Evolutionary conservation across 495 filamentous ascomycete genomes (phyloP).

Genomic region (Aspergillus incahuasiensis): DNA sequence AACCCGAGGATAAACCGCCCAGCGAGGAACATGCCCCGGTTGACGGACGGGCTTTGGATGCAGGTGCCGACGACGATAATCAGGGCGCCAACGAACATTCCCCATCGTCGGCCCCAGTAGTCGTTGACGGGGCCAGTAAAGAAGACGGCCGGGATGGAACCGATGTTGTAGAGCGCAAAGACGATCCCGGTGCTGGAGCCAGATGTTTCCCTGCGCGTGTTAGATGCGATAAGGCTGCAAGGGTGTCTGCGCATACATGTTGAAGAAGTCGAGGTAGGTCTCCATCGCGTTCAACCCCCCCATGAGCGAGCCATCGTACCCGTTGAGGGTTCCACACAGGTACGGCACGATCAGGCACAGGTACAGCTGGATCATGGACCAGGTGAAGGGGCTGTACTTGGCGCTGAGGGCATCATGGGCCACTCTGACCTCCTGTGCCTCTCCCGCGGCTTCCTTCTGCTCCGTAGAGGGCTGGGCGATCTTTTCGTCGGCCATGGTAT

Average conservation of each 20-base stretch:
- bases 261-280: constrained; percentile 34
- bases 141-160: constrained; percentile 19
- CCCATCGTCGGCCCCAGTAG: constrained; percentile 50
- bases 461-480: neutral
- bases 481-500: constrained; percentile 5
- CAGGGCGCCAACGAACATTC: constrained; percentile 57
- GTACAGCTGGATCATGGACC: constrained; percentile 20
- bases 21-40: constrained; percentile 55
- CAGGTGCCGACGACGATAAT: constrained; percentile 56
- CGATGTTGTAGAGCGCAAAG: constrained; percentile 55
- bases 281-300: constrained; percentile 34
- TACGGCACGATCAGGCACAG: constrained; percentile 16
- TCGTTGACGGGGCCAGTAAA: constrained; percentile 21
- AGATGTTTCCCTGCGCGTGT: constrained; percentile 14
- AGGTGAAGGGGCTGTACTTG: constrained; percentile 20
- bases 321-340: constrained; percentile 33
- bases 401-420: constrained; percentile 8
- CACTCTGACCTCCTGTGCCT: constrained; percentile 3
- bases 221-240: neutral
- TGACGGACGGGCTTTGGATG: constrained; percentile 44
- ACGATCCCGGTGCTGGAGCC: constrained; percentile 45
- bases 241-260: constrained; percentile 24
- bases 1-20: constrained; percentile 72
- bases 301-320: constrained; percentile 50
- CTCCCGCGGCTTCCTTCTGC: neutral